Evolutionary conservation across 2,329 filamentous ascomycete genomes (phyloP), one percentile per base, ranked within the genome.

Genomic region (Penicillium verrucosum): DNA sequence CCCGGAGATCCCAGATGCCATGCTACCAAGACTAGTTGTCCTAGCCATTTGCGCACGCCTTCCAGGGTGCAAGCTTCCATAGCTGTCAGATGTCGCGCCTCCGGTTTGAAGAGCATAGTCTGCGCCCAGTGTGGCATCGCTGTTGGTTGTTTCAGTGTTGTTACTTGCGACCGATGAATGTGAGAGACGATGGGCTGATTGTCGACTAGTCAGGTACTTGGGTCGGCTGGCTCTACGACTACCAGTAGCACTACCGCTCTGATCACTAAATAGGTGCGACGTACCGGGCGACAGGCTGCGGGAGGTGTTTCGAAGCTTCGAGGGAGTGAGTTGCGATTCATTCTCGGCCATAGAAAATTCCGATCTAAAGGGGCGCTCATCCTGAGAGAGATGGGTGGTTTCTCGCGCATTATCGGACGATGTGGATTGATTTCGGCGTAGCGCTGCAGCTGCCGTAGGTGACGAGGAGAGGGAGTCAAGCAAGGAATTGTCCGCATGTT

Each of bases 81-180:
- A 58, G 36, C 67, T 68, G 25, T 67, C 78, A 1, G 90, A 85
- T 5, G 85, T 79, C 12, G 90, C 89, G 27, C 91, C 90, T 18
- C 90, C 91, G 2, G 90, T 89, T 67, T 95, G 90, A 36, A 95
- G 78, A 25, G 90, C 89, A 73, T 88, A 94, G 71, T 96, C 92
- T 9, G 86, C 85, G 7, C 88, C 88, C 18, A 90, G 78, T 5
- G 89, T 92, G 4, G 82, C 82, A 62, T 95, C 91, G 68, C 87
- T 93, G 41, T 70, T 66, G n/a, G 84, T 85, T 9, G 77, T 79
- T 59, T 89, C 87, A 36, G 79, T 82, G 42, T 81, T 84, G 25
- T 73, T 76, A 51, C 81, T 81, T 7, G 80, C 77, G 42, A 80
- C 69, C 0, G 83, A 85, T 2, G 84, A 85, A 14, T 78, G 75